phyloP scores from a whole-genome alignment of 2,329 filamentous ascomycete species.

The Diplodia scrobiculata region DNA sequence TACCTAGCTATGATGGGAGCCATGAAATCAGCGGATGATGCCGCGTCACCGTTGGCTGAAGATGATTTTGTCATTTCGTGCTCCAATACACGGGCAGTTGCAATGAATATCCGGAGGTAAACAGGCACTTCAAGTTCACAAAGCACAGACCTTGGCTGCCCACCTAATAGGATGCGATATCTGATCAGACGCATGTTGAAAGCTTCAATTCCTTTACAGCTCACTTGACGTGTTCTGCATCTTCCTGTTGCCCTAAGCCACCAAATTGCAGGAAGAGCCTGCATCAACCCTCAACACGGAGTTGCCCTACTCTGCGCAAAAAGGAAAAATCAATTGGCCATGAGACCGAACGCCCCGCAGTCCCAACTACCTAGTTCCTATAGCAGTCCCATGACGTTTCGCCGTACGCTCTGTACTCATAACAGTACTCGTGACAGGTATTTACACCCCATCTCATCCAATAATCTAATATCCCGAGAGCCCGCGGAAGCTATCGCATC shows the following conservation, averaged over 20 bases:
- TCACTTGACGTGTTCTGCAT: background rate
- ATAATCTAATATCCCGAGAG: conserved; percentile 9
- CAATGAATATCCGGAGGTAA: no score
- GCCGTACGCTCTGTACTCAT: conserved; percentile 27
- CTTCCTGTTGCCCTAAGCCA: background rate
- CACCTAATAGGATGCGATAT: no score
- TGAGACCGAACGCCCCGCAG: conserved; percentile 23
- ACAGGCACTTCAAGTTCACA: no score
- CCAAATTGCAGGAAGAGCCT: background rate
- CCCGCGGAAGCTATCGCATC: background rate
- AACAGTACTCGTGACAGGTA: conserved; percentile 28
- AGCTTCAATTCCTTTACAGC: no score
- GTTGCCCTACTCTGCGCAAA: background rate
- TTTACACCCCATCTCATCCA: conserved; percentile 22
- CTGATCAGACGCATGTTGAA: no score
- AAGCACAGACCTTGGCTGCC: no score
- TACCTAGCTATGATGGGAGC: background rate
- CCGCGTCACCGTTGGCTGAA: background rate
- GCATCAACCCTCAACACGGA: background rate
- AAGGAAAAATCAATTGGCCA: conserved; percentile 16
- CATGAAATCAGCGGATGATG: background rate
- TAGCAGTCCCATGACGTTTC: conserved; percentile 24
- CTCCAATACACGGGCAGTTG: no score
- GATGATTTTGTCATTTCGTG: no score
- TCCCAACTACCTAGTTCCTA: conserved; percentile 25